Percentiles rank a stretch among this genome's conserved stretches.
phyloP scores from a whole-genome alignment of 805 yeast species.

The Yarrowia sp. region DNA sequence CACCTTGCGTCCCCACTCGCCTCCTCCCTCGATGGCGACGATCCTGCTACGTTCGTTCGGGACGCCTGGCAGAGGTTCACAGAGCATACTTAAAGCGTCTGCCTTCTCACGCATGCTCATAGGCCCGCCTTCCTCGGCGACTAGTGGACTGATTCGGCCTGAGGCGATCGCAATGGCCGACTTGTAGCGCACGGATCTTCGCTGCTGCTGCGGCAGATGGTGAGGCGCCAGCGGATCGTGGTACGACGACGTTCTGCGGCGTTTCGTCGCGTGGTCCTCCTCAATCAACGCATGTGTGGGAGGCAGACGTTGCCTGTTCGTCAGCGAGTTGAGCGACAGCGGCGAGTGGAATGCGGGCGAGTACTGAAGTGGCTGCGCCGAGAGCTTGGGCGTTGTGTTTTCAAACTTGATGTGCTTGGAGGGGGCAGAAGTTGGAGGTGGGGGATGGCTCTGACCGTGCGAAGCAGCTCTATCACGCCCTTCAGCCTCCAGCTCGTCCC shows the following conservation, averaged over 20 bases:
- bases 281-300: slow-evolving; percentile 26
- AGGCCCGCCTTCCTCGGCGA: background rate
- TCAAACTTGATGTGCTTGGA: slow-evolving; percentile 13
- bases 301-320: background rate
- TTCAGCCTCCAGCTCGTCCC: slow-evolving; percentile 20
- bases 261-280: slow-evolving; percentile 29
- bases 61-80: slow-evolving; percentile 29
- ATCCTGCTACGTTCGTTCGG: background rate
- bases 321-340: slow-evolving; percentile 6
- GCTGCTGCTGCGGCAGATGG: slow-evolving; percentile 3
- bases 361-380: slow-evolving; percentile 16
- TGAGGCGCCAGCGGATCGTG: slow-evolving; percentile 31
- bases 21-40: slow-evolving; percentile 18
- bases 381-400: slow-evolving; percentile 19
- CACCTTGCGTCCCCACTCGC: slow-evolving; percentile 1
- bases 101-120: slow-evolving; percentile 34
- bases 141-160: background rate
- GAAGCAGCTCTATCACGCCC: background rate
- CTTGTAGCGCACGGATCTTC: slow-evolving; percentile 30
- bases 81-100: slow-evolving; percentile 32
- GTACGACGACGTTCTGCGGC: slow-evolving; percentile 33
- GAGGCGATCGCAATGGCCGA: slow-evolving; percentile 30
- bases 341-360: slow-evolving; percentile 15
- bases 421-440: background rate
- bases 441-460: background rate